These are phyloP conservation scores for Rosa rugosa DNA, from an alignment of 306 rosid species.

Conservation along the genomic window DNA sequence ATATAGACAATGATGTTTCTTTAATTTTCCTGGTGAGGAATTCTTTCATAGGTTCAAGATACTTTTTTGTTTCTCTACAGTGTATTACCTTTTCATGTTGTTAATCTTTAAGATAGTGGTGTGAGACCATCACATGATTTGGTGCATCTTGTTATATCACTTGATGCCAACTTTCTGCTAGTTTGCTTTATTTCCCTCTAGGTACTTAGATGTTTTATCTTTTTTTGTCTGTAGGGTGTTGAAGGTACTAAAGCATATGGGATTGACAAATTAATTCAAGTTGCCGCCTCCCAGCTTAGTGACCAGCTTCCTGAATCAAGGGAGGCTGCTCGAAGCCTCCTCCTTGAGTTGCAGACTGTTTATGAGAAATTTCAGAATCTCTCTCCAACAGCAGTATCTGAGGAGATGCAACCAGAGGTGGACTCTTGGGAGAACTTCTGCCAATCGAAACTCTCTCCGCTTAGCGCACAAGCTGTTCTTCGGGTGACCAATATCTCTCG, in stretches of 20 bases:
- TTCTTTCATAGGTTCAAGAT: neutral
- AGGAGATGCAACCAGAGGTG: constrained; percentile 38
- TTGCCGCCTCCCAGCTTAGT: constrained; percentile 88
- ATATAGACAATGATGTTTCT: neutral
- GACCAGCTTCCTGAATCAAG: constrained; percentile 97
- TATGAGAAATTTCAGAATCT: constrained; percentile 56
- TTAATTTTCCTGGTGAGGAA: neutral
- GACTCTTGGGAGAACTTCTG: constrained; percentile 92
- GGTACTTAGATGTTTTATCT: constrained; percentile 1
- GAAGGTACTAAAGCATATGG: constrained; percentile 88
- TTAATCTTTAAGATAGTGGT: neutral
- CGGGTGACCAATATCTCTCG: constrained; percentile 37
- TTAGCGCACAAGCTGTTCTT: constrained; percentile 96
- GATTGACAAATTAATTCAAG: constrained; percentile 85
- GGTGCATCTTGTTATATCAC: neutral
- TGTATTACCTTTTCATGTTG: neutral
- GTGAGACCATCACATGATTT: neutral
- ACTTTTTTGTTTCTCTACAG: neutral
- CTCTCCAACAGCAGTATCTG: constrained; percentile 34
- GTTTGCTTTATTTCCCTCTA: neutral
- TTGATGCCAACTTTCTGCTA: neutral
- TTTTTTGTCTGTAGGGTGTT: constrained; percentile 58
- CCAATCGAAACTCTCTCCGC: constrained; percentile 77
- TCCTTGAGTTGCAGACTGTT: constrained; percentile 79
- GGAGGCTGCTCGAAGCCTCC: constrained; percentile 90